Percentiles rank a stretch among this genome's conserved stretches.
phyloP scores from a whole-genome alignment of 768 basidiomycete species.

The Lactarius tabidus region DNA sequence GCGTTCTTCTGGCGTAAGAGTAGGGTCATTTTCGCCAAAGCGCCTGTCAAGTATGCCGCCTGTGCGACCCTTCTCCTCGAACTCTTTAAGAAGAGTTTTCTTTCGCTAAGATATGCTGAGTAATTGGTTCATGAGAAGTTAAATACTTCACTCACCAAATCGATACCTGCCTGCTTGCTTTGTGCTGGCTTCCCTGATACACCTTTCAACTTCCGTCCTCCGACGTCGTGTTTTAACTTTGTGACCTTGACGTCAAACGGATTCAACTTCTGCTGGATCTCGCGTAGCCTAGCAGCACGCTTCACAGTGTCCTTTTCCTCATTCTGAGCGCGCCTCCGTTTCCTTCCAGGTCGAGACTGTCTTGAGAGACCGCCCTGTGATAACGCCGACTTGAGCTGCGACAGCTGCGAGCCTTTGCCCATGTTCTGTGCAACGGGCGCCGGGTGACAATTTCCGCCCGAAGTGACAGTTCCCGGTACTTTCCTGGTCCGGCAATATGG shows the following conservation, averaged over 20 bases:
- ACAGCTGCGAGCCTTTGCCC: conserved; percentile 85
- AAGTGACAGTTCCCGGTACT: neutral
- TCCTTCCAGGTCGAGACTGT: conserved; percentile 53
- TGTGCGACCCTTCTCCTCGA: conserved; percentile 70
- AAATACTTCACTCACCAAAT: conserved; percentile 55
- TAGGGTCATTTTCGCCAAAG: conserved; percentile 93
- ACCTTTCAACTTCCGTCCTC: conserved; percentile 83
- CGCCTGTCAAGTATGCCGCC: conserved; percentile 91
- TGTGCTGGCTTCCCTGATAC: conserved; percentile 77
- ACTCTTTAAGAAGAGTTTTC: conserved; percentile 85
- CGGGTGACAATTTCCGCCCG: neutral
- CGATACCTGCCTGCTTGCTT: conserved; percentile 86
- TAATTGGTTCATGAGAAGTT: neutral
- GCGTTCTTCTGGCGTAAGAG: conserved; percentile 91
- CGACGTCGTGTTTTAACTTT: conserved; percentile 89
- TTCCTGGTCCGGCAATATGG: neutral
- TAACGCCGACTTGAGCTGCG: conserved; percentile 85
- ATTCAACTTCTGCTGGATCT: conserved; percentile 83
- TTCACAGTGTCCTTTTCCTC: conserved; percentile 81
- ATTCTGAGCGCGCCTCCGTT: conserved; percentile 57
- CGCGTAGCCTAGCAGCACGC: conserved; percentile 70
- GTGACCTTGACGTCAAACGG: conserved; percentile 94
- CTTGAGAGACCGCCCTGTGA: conserved; percentile 74
- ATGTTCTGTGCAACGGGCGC: conserved; percentile 36
- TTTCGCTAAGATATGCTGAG: conserved; percentile 53